Evolutionary conservation across 805 yeast species (phyloP).

Genomic region (Wickerhamomyces chaumierensis): DNA sequence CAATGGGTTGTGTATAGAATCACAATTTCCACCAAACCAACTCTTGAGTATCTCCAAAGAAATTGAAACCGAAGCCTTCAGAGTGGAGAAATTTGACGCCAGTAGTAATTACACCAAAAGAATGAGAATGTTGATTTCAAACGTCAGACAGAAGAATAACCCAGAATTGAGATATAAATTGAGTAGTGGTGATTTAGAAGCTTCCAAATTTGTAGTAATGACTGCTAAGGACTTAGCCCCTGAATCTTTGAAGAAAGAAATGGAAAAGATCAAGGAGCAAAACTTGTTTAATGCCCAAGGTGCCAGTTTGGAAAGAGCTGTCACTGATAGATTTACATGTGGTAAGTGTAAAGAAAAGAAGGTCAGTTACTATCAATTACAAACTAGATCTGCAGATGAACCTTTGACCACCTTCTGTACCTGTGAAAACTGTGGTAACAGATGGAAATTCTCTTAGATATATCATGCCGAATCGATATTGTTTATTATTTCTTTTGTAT

Average conservation of each 20-base stretch:
- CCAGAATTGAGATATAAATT: slow-evolving; percentile 71
- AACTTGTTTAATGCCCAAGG: slow-evolving; percentile 96
- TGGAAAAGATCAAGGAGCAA: slow-evolving; percentile 76
- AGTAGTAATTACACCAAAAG: slow-evolving; percentile 57
- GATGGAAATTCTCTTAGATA: slow-evolving; percentile 85
- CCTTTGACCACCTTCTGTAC: slow-evolving; percentile 97
- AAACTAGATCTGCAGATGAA: slow-evolving; percentile 97
- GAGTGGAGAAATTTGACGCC: slow-evolving; percentile 43
- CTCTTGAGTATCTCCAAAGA: slow-evolving; percentile 55
- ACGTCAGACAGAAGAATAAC: slow-evolving; percentile 79
- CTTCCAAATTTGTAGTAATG: slow-evolving; percentile 65
- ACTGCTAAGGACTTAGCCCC: slow-evolving; percentile 94
- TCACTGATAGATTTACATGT: slow-evolving; percentile 92
- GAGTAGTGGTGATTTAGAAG: slow-evolving; percentile 51
- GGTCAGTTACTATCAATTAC: slow-evolving; percentile 95
- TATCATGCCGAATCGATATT: no score
- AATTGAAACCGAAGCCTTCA: slow-evolving; percentile 65
- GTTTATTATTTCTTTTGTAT: no score
- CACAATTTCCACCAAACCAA: slow-evolving; percentile 46
- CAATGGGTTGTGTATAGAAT: slow-evolving; percentile 79
- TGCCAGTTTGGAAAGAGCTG: slow-evolving; percentile 91
- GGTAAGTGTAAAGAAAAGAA: slow-evolving; percentile 97
- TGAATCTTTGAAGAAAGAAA: slow-evolving; percentile 73
- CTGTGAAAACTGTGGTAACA: slow-evolving; percentile 93
- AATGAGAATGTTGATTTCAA: slow-evolving; percentile 78